Conservation (phyloP, 2,329 filamentous ascomycete genomes). For the Penicillium hesseltinei region DNA sequence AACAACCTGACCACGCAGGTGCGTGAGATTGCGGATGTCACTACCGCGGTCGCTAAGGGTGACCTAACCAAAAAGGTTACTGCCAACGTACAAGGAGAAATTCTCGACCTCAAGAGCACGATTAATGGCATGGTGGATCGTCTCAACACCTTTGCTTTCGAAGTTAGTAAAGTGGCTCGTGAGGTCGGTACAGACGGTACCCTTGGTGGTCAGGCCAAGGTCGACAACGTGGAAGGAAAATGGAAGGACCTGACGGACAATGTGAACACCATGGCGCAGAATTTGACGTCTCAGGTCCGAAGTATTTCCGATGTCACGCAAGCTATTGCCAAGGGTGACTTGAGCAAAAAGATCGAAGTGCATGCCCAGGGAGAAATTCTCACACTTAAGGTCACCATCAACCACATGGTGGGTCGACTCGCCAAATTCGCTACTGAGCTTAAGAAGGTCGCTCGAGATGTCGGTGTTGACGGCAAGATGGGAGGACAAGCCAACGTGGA, state of each 20-base stretch:
- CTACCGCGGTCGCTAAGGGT: slow-evolving; percentile 88
- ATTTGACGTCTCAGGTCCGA: slow-evolving; percentile 68
- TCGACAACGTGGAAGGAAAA: slow-evolving; percentile 65
- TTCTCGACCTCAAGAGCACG: slow-evolving; percentile 90
- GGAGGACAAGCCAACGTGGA: slow-evolving; percentile 94
- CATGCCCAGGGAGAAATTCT: slow-evolving; percentile 93
- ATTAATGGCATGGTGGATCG: slow-evolving; percentile 68
- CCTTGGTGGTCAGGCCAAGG: slow-evolving; percentile 62
- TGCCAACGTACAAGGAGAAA: slow-evolving; percentile 90
- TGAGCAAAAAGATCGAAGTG: slow-evolving; percentile 94
- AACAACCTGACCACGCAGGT: slow-evolving; percentile 98
- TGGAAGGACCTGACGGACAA: slow-evolving; percentile 67
- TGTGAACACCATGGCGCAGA: slow-evolving; percentile 66
- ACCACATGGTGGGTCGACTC: slow-evolving; percentile 95
- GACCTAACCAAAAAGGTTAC: slow-evolving; percentile 96
- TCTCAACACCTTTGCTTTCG: slow-evolving; percentile 62
- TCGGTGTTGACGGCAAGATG: slow-evolving; percentile 98
- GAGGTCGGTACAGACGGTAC: slow-evolving; percentile 65
- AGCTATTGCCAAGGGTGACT: slow-evolving; percentile 90
- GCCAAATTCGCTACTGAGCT: slow-evolving; percentile 96
- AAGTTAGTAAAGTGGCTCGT: slow-evolving; percentile 64
- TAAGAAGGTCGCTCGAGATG: slow-evolving; percentile 91
- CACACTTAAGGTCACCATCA: slow-evolving; percentile 92
- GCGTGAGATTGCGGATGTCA: slow-evolving; percentile 94
- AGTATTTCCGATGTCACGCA: slow-evolving; percentile 93